Base-by-base conservation (phyloP, 2,329 filamentous ascomycete genomes). In the Pleurostoma richardsiae region DNA sequence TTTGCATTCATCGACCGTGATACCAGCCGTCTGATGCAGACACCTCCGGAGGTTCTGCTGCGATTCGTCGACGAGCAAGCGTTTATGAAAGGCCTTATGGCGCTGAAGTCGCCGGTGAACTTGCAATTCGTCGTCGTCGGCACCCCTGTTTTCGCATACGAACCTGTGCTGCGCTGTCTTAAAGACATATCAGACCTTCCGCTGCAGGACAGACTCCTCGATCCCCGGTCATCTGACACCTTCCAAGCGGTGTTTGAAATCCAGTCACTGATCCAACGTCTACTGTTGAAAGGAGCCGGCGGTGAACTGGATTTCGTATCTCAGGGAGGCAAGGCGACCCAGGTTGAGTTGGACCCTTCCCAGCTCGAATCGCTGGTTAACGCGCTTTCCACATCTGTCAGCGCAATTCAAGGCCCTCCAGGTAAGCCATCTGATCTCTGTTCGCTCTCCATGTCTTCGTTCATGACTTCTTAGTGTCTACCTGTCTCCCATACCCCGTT, bases 401-500 rank as follows among this genome's bases (percentile, higher is more conserved):
- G 78, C 42, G 59, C 84, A 0, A 85, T 90, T 2, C 85, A 89
- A 66, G 86, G 86, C 0, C 87, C 87, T 1, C 87, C 86, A 53
- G 85, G 81, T 80, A 69, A 49, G 64, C 42, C 4, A 10, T 19
- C 19, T 19, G 19, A 19, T 19, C 19, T 19, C 19, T 19, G 19
- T 19, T 19, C 19, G 19, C 19, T 19, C 19, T 19, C 19, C 19
- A 19, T 19, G 19, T 19, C 19, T 19, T 4, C 10, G 39, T 5
- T 26, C 7, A 10, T 19, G 10, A 4, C 3, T 4, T 36, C 19
- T 19, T n/a, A 3, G 2, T 19, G 2, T 2, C n/a, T 5, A 3
- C 4, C 3, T 3, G 8, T 19, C 11, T 11, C 27, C 26, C 7
- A 10, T 4, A 10, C n/a, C n/a, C 6, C 4, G 10, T 29, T 39